These are phyloP conservation scores for Plectosphaerella cucumerina DNA, from an alignment of 2,329 filamentous ascomycete species.

Conservation along the genomic window DNA sequence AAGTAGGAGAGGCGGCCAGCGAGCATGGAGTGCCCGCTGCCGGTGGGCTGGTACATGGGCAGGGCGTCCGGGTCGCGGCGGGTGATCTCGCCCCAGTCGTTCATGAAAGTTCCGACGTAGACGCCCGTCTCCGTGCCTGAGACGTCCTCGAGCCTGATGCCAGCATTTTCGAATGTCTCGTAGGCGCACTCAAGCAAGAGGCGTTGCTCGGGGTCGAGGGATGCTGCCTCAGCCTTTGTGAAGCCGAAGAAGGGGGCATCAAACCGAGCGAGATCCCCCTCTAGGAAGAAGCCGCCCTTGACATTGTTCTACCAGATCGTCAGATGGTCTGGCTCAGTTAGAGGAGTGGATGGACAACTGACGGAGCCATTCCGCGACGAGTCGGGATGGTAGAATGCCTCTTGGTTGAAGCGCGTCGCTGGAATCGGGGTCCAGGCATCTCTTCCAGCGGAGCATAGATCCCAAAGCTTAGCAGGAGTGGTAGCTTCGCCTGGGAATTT, in stretches of 20 bases:
- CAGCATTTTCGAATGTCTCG: conserved; percentile 50
- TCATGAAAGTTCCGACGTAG: conserved; percentile 24
- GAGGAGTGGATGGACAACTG: neutral
- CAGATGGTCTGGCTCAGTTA: neutral
- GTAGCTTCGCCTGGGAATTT: neutral
- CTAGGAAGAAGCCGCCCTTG: conserved; percentile 35
- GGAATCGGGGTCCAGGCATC: conserved; percentile 32
- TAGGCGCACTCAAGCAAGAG: conserved; percentile 49
- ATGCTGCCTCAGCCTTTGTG: conserved; percentile 44
- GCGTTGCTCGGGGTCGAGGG: conserved; percentile 52
- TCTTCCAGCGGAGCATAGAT: conserved; percentile 22
- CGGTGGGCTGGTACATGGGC: conserved; percentile 28
- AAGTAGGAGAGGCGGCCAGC: conserved; percentile 29
- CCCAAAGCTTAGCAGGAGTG: neutral
- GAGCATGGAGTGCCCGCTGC: conserved; percentile 21
- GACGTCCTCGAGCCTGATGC: conserved; percentile 37
- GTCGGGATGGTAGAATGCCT: conserved; percentile 4
- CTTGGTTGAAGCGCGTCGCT: conserved; percentile 36
- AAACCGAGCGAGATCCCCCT: conserved; percentile 40
- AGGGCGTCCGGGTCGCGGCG: conserved; percentile 20
- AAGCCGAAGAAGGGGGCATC: conserved; percentile 50
- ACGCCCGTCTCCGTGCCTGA: conserved; percentile 19
- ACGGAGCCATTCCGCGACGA: conserved; percentile 1
- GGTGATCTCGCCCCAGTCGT: conserved; percentile 19
- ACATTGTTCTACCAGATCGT: neutral